These are phyloP conservation scores for Artomyces pyxidatus DNA, from an alignment of 768 basidiomycete species.

Conservation along the genomic window DNA sequence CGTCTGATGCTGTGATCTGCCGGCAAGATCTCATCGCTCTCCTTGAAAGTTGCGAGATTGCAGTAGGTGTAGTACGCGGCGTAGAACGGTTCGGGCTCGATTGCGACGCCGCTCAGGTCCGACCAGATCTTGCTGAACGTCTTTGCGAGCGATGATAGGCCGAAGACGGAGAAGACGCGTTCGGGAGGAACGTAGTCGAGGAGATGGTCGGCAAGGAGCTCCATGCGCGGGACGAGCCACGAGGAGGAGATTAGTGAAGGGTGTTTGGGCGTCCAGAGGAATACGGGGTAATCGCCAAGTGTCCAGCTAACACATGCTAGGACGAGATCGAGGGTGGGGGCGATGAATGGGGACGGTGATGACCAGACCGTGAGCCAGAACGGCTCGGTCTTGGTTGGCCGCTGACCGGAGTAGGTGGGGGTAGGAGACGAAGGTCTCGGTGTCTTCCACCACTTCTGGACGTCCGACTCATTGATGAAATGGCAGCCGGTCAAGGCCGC, in stretches of 20 bases:
- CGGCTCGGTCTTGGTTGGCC: constrained; percentile 14
- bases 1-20: constrained; percentile 30
- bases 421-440: constrained; percentile 19
- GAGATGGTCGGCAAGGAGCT: constrained; percentile 31
- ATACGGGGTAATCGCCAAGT: constrained; percentile 42
- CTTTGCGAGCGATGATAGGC: constrained; percentile 32
- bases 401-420: constrained; percentile 2
- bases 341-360: constrained; percentile 19
- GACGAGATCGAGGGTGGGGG: constrained; percentile 32
- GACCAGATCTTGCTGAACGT: constrained; percentile 39
- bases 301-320: constrained; percentile 39
- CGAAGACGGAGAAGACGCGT: constrained; percentile 48
- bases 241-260: constrained; percentile 20
- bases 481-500: constrained; percentile 29
- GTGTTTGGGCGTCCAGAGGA: constrained; percentile 36
- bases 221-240: constrained; percentile 29
- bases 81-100: constrained; percentile 41
- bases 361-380: constrained; percentile 49
- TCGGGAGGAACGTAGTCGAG: constrained; percentile 28
- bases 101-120: constrained; percentile 28
- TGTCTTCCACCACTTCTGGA: constrained; percentile 18
- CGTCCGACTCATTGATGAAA: constrained; percentile 28
- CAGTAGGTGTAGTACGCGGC: constrained; percentile 40
- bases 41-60: constrained; percentile 30
- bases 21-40: constrained; percentile 20